Conservation (phyloP, 1,139 yeast genomes). For the Zhuliangozyma blackwelliae region DNA sequence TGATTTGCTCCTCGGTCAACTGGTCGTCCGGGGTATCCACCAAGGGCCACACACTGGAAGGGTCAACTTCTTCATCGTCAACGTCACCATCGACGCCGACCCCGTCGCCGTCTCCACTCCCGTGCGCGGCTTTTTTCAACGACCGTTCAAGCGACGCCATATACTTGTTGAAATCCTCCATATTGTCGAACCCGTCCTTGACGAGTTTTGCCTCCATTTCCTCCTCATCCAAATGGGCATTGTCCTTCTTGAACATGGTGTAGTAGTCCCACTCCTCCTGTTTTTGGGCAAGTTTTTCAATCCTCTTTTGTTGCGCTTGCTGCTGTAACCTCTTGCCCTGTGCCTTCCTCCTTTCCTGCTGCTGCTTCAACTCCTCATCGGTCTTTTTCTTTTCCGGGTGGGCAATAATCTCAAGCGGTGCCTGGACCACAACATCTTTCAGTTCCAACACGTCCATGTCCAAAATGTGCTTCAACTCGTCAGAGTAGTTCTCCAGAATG, state of each 20-base stretch:
- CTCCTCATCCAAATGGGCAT: conserved; percentile 45
- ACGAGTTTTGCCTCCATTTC: conserved; percentile 46
- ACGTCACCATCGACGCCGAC: conserved; percentile 23
- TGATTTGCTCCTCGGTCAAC: conserved; percentile 71
- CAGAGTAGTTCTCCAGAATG: conserved; percentile 62
- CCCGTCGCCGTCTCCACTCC: conserved; percentile 35
- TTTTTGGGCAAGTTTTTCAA: conserved; percentile 75
- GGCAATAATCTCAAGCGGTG: conserved; percentile 55
- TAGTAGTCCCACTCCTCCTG: conserved; percentile 79
- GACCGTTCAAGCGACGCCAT: conserved; percentile 63
- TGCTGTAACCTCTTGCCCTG: conserved; percentile 88
- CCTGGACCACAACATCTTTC: conserved; percentile 75
- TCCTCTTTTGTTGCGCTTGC: conserved; percentile 81
- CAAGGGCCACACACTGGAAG: conserved; percentile 63
- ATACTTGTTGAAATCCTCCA: conserved; percentile 67
- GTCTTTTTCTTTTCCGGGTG: conserved; percentile 64
- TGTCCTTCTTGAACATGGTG: conserved; percentile 49
- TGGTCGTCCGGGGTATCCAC: conserved; percentile 83
- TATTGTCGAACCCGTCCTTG: conserved; percentile 75
- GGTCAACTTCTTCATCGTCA: conserved; percentile 46
- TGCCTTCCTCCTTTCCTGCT: conserved; percentile 78
- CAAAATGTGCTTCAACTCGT: conserved; percentile 56
- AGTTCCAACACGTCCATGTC: conserved; percentile 60
- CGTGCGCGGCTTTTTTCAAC: conserved; percentile 63
- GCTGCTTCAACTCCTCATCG: conserved; percentile 75